These are phyloP conservation scores for Sugiyamaella castrensis DNA, from an alignment of 1,139 yeast genomes.

Conservation along the genomic window DNA sequence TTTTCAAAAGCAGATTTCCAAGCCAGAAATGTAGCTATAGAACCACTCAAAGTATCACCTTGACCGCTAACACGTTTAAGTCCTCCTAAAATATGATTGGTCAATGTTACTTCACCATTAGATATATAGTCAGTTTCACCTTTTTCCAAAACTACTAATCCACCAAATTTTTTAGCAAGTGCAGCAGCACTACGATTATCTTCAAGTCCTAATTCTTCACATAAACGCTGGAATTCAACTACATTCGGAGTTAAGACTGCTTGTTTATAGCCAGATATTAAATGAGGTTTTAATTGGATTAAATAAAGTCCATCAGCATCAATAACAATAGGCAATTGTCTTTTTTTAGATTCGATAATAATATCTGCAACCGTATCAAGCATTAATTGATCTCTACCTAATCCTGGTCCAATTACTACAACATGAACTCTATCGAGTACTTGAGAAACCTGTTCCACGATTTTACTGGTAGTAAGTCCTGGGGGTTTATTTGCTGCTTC, in stretches of 20 bases:
- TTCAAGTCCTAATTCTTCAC: slow-evolving; percentile 21
- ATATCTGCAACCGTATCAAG: slow-evolving; percentile 55
- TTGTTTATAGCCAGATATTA: slow-evolving; percentile 49
- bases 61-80: slow-evolving; percentile 81
- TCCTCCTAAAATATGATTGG: slow-evolving; percentile 52
- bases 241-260: slow-evolving; percentile 88
- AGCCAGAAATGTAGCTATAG: slow-evolving; percentile 63
- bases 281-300: slow-evolving; percentile 53
- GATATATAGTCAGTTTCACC: slow-evolving; percentile 67
- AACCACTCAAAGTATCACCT: slow-evolving; percentile 77
- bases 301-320: slow-evolving; percentile 88
- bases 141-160: slow-evolving; percentile 67
- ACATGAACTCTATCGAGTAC: slow-evolving; percentile 70
- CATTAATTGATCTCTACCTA: slow-evolving; percentile 79
- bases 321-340: slow-evolving; percentile 62
- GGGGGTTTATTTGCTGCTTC: slow-evolving; percentile 7
- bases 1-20: slow-evolving; percentile 61
- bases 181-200: slow-evolving; percentile 25
- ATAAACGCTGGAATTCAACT: slow-evolving; percentile 70
- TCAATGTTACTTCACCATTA: slow-evolving; percentile 37
- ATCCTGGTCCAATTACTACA: slow-evolving; percentile 89
- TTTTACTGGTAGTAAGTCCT: slow-evolving; percentile 16
- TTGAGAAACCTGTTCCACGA: slow-evolving; percentile 54
- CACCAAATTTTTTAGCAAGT: slow-evolving; percentile 57
- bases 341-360: slow-evolving; percentile 52